Evolutionary conservation across 768 basidiomycete species (phyloP), one percentile per base, ranked within the genome.

Genomic region (Suillus sp.): DNA sequence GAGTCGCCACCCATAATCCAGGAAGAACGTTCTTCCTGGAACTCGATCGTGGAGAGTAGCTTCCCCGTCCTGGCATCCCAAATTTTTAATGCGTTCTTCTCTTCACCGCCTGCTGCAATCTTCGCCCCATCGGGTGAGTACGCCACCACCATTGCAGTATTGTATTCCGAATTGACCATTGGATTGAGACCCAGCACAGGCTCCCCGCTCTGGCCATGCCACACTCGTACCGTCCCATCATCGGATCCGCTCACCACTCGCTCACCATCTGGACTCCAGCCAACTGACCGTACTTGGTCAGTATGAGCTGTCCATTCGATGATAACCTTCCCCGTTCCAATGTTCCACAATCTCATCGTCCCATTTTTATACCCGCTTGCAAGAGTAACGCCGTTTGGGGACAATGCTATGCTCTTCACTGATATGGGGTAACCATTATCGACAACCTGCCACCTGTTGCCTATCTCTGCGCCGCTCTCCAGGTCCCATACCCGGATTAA

Each of bases 181-280:
- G 43, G 43, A 43, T 43, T 43, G 43, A 22, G 43, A 45, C 43
- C 43, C n/a, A 45, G 10, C 10, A 45, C 43, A 4, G 43, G 43
- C 11, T 45, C 11, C 11, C 43, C 43, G 10, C 43, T 45, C 43
- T 45, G n/a, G 43, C 43, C 10, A 45, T 45, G 11, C 43, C 43
- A 45, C n/a, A 45, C n/a, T 45, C 43, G 10, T 45, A 4, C 43
- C 18, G n/a, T 45, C n/a, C 43, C 43, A 4, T 45, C n/a, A n/a
- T n/a, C 2, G n/a, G 43, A 45, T 22, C n/a, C 43, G 43, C 43
- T 45, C 20, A 11, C 20, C 43, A 45, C 43, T 45, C n/a, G 43
- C 9, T 45, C 43, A 45, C 43, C 43, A 45, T 45, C n/a, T 45
- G 43, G 43, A 45, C 43, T 45, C 43, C n/a, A 45, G 43, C 43